Conservation (phyloP, 495 filamentous ascomycete genomes). For the Tuber magnatum region DNA sequence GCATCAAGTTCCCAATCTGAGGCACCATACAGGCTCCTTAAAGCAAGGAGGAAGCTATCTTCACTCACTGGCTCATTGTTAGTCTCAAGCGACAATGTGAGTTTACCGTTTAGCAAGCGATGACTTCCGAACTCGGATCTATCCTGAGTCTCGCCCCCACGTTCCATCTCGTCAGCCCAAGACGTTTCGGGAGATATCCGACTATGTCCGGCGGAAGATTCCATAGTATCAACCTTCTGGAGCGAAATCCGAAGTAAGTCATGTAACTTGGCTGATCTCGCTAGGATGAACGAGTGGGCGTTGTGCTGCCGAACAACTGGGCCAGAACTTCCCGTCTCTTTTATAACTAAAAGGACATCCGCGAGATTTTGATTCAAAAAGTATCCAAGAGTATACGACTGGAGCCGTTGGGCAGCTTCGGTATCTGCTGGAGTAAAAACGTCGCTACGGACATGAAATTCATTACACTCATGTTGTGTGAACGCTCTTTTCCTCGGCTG, state of each 20-base stretch:
- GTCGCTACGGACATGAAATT: background rate
- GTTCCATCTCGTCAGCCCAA: conserved; percentile 31
- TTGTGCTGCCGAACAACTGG: conserved; percentile 13
- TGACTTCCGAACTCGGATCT: background rate
- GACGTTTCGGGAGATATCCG: conserved; percentile 8
- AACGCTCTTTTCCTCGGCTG: background rate
- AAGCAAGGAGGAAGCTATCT: conserved; percentile 34
- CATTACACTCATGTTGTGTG: background rate
- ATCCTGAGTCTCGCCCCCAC: conserved; percentile 6
- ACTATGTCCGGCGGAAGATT: background rate
- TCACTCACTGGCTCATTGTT: conserved; percentile 23
- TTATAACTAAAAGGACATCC: conserved; percentile 30
- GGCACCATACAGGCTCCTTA: conserved; percentile 34
- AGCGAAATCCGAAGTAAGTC: conserved; percentile 16
- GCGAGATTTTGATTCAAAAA: conserved; percentile 33
- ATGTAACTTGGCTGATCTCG: conserved; percentile 30
- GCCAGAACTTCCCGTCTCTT: conserved; percentile 15
- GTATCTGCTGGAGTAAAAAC: background rate
- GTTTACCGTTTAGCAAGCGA: conserved; percentile 3
- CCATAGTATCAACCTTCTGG: background rate
- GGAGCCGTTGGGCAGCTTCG: conserved; percentile 23
- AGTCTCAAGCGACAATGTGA: conserved; percentile 18
- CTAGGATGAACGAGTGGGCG: conserved; percentile 35
- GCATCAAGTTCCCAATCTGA: conserved; percentile 38
- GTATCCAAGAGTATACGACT: conserved; percentile 27